Evolutionary conservation across 2,329 filamentous ascomycete genomes (phyloP).

Genomic region (Byssoonygena ceratinophila): DNA sequence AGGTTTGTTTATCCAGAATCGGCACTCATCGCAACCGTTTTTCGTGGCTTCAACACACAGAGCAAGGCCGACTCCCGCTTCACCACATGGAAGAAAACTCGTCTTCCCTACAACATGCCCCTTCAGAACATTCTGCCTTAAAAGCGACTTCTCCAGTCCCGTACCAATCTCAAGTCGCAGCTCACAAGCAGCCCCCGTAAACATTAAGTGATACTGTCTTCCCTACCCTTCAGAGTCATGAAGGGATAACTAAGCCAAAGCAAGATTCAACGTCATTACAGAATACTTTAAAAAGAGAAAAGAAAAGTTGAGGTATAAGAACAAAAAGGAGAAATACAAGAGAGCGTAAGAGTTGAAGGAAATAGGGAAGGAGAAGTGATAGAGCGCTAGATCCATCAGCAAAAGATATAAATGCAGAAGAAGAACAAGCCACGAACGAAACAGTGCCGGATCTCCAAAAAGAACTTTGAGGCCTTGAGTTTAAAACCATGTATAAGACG

Average conservation of each 20-base stretch:
- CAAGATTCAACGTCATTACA: slow-evolving; percentile 15
- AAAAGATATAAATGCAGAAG: slow-evolving; percentile 11
- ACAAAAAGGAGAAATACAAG: slow-evolving; percentile 23
- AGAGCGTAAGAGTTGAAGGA: slow-evolving; percentile 26
- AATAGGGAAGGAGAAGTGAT: slow-evolving; percentile 18
- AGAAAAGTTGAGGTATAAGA: slow-evolving; percentile 25
- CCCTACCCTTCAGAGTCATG: slow-evolving; percentile 7
- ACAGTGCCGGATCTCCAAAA: slow-evolving; percentile 5
- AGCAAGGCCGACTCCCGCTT: background rate
- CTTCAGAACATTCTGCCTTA: slow-evolving; percentile 1
- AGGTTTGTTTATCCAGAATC: background rate
- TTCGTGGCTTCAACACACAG: background rate
- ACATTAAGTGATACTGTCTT: slow-evolving; percentile 24
- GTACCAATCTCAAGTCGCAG: slow-evolving; percentile 7
- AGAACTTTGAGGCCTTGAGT: slow-evolving; percentile 2
- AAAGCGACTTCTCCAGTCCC: background rate
- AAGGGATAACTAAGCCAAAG: slow-evolving; percentile 9
- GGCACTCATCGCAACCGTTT: background rate
- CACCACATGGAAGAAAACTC: background rate
- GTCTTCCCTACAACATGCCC: background rate
- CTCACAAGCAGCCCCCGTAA: slow-evolving; percentile 9
- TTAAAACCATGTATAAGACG: slow-evolving; percentile 15
- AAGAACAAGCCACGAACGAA: slow-evolving; percentile 10
- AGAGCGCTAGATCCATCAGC: slow-evolving; percentile 18
- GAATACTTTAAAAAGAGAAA: slow-evolving; percentile 22